Evolutionary conservation across 805 yeast genomes (phyloP).

Genomic region (Cyberlindnera sargentensis): DNA sequence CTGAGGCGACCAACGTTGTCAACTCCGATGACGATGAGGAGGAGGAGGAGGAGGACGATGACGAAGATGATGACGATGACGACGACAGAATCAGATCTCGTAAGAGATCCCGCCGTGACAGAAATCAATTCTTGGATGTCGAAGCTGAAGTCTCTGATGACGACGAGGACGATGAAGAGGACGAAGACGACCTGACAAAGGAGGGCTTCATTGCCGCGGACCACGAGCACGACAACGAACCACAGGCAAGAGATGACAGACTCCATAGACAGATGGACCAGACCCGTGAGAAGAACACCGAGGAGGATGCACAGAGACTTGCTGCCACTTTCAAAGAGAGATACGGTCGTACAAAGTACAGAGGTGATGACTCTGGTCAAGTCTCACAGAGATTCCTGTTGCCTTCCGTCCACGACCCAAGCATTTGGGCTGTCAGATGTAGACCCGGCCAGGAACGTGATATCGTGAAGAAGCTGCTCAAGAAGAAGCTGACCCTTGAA

Average conservation of each 20-base stretch:
- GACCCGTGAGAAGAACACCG: constrained; percentile 77
- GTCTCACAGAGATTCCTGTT: constrained; percentile 90
- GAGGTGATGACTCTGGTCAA: constrained; percentile 74
- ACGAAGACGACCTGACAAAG: constrained; percentile 76
- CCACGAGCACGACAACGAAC: constrained; percentile 48
- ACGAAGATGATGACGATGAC: constrained; percentile 42
- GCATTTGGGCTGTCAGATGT: constrained; percentile 92
- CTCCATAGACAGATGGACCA: constrained; percentile 89
- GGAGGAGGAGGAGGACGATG: constrained; percentile 33
- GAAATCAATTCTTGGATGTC: constrained; percentile 87
- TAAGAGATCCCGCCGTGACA: constrained; percentile 39
- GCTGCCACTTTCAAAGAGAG: constrained; percentile 90
- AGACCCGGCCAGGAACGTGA: constrained; percentile 92
- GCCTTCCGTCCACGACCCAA: constrained; percentile 95
- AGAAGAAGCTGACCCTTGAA: constrained; percentile 74
- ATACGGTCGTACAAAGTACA: constrained; percentile 82
- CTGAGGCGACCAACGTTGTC: constrained; percentile 1
- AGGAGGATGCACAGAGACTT: constrained; percentile 89
- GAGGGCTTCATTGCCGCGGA: constrained; percentile 81
- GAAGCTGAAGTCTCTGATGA: constrained; percentile 99
- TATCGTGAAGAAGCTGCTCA: constrained; percentile 73
- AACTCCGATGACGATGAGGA: constrained; percentile 24
- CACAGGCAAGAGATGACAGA: constrained; percentile 54
- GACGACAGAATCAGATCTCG: constrained; percentile 40
- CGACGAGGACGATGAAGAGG: constrained; percentile 95